Conservation (phyloP, 2,329 filamentous ascomycete genomes). For the Ceratocystis huliohia region DNA sequence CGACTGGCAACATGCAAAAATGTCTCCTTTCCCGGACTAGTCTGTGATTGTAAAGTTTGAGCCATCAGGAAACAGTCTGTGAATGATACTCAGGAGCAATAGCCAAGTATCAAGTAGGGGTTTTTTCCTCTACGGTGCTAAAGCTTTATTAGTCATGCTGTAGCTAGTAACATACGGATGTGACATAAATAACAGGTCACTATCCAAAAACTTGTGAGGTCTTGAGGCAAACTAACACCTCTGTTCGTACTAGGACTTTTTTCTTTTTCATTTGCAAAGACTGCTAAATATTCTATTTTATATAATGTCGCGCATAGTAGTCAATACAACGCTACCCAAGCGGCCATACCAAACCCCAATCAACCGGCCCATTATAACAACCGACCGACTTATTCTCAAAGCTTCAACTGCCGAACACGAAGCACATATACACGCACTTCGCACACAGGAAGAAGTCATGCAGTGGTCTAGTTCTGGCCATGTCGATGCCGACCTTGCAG, state of each 20-base stretch:
- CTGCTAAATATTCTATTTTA: slow-evolving; percentile 9
- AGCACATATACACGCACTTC: slow-evolving; percentile 38
- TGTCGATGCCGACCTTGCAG: slow-evolving; percentile 33
- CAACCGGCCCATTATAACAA: slow-evolving; percentile 33
- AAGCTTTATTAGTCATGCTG: not conserved
- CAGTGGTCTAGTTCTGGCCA: slow-evolving; percentile 37
- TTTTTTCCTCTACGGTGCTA: not conserved
- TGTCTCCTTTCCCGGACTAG: too few relatives aligned
- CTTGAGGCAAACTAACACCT: not conserved
- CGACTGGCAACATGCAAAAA: too few relatives aligned
- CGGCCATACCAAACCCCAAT: slow-evolving; percentile 32
- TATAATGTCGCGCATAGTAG: slow-evolving; percentile 27
- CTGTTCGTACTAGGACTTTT: not conserved
- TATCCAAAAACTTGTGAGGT: not conserved
- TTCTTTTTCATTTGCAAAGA: not conserved
- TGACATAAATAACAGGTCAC: not conserved
- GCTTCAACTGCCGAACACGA: slow-evolving; percentile 40
- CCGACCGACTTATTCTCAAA: slow-evolving; percentile 43
- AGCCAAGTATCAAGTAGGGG: not conserved
- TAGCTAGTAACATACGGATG: not conserved
- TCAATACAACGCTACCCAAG: slow-evolving; percentile 38
- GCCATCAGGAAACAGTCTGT: too few relatives aligned
- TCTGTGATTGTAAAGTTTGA: too few relatives aligned
- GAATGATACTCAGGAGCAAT: not conserved
- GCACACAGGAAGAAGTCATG: slow-evolving; percentile 51